Percentiles rank a stretch among this genome's conserved stretches.
Conservation (phyloP, 768 basidiomycete species). For the Chalciporus chontae region DNA sequence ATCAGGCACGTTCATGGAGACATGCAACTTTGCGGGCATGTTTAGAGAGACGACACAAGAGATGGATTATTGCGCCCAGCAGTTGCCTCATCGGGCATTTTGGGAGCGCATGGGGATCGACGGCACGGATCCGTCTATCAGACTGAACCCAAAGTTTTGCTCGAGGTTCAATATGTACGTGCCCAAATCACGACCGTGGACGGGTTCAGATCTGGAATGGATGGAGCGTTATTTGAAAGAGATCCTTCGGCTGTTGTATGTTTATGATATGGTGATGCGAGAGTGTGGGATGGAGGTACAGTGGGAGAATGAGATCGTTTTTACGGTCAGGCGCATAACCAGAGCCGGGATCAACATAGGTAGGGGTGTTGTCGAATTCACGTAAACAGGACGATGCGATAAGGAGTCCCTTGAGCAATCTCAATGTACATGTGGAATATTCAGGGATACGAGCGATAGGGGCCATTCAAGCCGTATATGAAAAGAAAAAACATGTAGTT, state of each 20-base stretch:
- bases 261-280: constrained; percentile 34
- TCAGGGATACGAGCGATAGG: too few species aligned
- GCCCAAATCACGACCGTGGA: background rate
- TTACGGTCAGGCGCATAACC: background rate
- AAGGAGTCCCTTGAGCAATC: too few species aligned
- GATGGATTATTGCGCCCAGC: background rate
- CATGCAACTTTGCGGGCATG: background rate
- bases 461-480: too few species aligned
- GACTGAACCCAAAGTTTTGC: background rate
- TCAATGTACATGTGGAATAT: too few species aligned
- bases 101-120: background rate
- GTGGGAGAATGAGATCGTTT: constrained; percentile 29
- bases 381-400: too few species aligned
- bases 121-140: background rate
- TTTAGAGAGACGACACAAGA: background rate
- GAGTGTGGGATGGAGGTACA: constrained; percentile 33
- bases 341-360: background rate
- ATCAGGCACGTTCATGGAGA: background rate
- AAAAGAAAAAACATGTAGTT: too few species aligned
- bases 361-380: background rate
- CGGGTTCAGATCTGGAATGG: constrained; percentile 1
- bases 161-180: background rate
- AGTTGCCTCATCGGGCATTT: background rate
- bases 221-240: constrained; percentile 35
- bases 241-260: constrained; percentile 35